Evolutionary conservation across 2,329 filamentous ascomycete species (phyloP).

Genomic region (Aspergillus sp.): DNA sequence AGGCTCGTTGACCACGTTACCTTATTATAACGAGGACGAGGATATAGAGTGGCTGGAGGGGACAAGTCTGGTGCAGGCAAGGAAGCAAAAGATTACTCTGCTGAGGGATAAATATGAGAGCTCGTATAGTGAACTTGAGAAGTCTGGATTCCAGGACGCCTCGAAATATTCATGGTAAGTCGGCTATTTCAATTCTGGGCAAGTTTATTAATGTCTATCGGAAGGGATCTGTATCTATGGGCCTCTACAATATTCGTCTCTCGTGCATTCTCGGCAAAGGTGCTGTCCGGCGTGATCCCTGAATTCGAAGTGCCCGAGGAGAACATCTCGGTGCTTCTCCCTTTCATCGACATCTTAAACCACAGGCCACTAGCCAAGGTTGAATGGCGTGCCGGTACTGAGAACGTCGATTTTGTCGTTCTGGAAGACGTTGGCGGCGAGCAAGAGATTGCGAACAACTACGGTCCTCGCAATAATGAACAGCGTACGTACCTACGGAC

Average conservation of each 20-base stretch:
- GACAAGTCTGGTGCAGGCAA: slow-evolving; percentile 34
- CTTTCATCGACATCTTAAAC: slow-evolving; percentile 71
- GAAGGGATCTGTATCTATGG: slow-evolving; percentile 48
- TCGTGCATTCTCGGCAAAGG: slow-evolving; percentile 45
- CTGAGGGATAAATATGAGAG: slow-evolving; percentile 41
- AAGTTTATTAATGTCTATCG: neutral
- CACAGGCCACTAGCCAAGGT: slow-evolving; percentile 63
- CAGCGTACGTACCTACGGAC: slow-evolving; percentile 46
- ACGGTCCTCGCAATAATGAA: slow-evolving; percentile 73
- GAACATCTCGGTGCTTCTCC: slow-evolving; percentile 68
- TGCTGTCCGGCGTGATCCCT: slow-evolving; percentile 38
- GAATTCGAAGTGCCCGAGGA: slow-evolving; percentile 48
- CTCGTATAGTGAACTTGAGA: slow-evolving; percentile 30
- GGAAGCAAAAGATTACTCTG: slow-evolving; percentile 32
- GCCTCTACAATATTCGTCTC: slow-evolving; percentile 46
- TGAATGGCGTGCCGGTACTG: slow-evolving; percentile 54
- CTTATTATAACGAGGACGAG: slow-evolving; percentile 60
- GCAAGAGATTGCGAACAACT: slow-evolving; percentile 66
- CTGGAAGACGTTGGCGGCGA: slow-evolving; percentile 52
- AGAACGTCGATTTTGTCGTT: slow-evolving; percentile 42
- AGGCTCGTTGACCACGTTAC: slow-evolving; percentile 58
- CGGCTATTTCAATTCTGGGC: neutral
- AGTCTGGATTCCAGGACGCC: slow-evolving; percentile 29
- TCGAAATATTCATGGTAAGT: slow-evolving; percentile 41
- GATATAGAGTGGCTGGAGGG: slow-evolving; percentile 54